Evolutionary conservation across 208 protist species (phyloP).

Genomic region (Novymonas esmeraldas): DNA sequence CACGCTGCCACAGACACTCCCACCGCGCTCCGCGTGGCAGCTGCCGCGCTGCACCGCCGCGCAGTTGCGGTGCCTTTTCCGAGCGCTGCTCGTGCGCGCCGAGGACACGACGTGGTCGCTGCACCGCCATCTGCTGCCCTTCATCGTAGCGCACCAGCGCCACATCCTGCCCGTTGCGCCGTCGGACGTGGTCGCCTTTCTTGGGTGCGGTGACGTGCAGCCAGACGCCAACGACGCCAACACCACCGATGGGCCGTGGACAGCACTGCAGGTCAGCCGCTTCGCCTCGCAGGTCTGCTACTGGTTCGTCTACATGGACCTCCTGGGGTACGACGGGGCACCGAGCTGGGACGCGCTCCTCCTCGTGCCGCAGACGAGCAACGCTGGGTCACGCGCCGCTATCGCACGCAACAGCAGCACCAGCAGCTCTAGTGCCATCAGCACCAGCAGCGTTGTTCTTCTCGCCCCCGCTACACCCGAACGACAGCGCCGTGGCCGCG

Average conservation of each 20-base stretch:
- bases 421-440: neutral
- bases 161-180: conserved; percentile 2
- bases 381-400: neutral
- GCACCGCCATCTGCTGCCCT: conserved; percentile 21
- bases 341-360: conserved; percentile 7
- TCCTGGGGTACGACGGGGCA: conserved; percentile 3
- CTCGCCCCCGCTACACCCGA: neutral
- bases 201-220: conserved; percentile 3
- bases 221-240: neutral
- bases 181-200: conserved; percentile 2
- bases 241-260: neutral
- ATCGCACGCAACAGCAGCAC: neutral
- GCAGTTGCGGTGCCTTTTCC: conserved; percentile 5
- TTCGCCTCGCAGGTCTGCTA: conserved; percentile 20
- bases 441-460: neutral
- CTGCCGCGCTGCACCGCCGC: conserved; percentile 12
- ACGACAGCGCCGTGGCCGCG: neutral
- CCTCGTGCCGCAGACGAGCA: neutral
- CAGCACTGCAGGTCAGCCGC: neutral
- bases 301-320: conserved; percentile 21
- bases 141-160: conserved; percentile 10
- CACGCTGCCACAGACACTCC: neutral
- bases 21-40: neutral
- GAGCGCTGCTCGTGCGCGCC: neutral
- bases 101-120: conserved; percentile 4